Evolutionary conservation across 805 yeast genomes (phyloP).

Genomic region (Starmerella scarabaei): DNA sequence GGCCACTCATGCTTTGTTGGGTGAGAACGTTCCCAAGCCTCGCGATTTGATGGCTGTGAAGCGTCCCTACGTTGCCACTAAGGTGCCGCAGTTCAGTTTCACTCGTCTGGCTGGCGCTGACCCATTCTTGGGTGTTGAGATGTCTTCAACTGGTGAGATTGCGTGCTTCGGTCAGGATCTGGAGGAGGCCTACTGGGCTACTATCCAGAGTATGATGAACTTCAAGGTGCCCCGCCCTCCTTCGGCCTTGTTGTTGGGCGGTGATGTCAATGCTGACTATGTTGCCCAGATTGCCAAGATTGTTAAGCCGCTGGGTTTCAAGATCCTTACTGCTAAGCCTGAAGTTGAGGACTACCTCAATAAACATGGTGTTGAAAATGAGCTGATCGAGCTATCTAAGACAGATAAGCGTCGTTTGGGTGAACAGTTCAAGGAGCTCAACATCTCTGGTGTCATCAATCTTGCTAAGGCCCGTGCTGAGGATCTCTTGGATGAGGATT

Average conservation of each 20-base stretch:
- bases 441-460: conserved; percentile 80
- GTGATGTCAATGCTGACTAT: conserved; percentile 62
- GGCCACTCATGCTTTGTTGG: conserved; percentile 77
- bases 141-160: conserved; percentile 98
- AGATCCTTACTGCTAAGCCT: conserved; percentile 62
- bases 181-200: conserved; percentile 92
- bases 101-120: conserved; percentile 98
- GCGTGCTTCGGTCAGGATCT: conserved; percentile 87
- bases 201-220: conserved; percentile 94
- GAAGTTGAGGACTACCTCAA: conserved; percentile 59
- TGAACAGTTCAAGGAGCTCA: conserved; percentile 79
- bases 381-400: conserved; percentile 78
- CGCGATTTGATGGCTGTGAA: conserved; percentile 64
- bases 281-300: conserved; percentile 63
- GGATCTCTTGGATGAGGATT: conserved; percentile 70
- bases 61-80: conserved; percentile 82
- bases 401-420: conserved; percentile 86
- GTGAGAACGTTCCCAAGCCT: conserved; percentile 62
- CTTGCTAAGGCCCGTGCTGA: conserved; percentile 86
- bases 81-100: conserved; percentile 97
- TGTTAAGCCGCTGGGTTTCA: conserved; percentile 64
- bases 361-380: conserved; percentile 32
- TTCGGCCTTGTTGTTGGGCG: conserved; percentile 82
- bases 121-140: conserved; percentile 97
- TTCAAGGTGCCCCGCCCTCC: conserved; percentile 90